Evolutionary conservation across 2,329 filamentous ascomycete genomes (phyloP), one percentile per base, ranked within the genome.

Genomic region (Cladosporium cucumerinum): DNA sequence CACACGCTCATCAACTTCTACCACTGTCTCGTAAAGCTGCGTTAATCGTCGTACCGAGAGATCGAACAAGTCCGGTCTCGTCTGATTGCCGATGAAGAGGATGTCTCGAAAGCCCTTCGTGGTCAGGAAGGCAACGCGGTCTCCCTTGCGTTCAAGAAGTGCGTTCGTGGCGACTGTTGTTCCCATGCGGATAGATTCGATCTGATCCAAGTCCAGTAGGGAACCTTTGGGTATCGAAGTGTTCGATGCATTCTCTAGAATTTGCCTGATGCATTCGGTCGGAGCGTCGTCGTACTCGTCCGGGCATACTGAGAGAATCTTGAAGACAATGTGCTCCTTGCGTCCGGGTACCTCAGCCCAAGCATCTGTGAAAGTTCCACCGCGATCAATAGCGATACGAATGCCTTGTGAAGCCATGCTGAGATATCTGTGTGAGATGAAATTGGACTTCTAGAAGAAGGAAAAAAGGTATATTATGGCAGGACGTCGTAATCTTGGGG

Each of bases 301-400:
- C 25, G 72, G 72, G 63, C 73, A 72, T 8, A 73, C 70, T 10
- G 73, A 75, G 28, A 75, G 64, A 26, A 75, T 65, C 62, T 75
- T 75, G 49, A 75, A 61, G 51, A 74, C 67, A n/a, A 73, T 67
- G 26, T 69, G 66, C 72, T 84, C 80, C 74, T 86, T 85, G 66
- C 82, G 81, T 6, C 82, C 89, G 70, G 82, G 88, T 70, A 83
- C 85, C 8, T 89, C 84, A 71, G 91, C 92, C 67, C 91, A 91
- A 36, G 94, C 89, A 78, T 96, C 92, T 39, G 91, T 95, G 75
- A 96, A 96, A 25, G 92, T 96, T 65, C 92, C 92, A 69, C 92
- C 92, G 66, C 92, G 87, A 78, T 81, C 79, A 66, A 92, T 92
- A 66, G 89, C 88, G 70, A 92, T 54, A n/a, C 48, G 36, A 7